Percentiles rank a stretch among this genome's conserved stretches.
These are phyloP conservation scores for Naganishia sp. DNA, from an alignment of 1,284 basidiomycete genomes.

Conservation along the genomic window DNA sequence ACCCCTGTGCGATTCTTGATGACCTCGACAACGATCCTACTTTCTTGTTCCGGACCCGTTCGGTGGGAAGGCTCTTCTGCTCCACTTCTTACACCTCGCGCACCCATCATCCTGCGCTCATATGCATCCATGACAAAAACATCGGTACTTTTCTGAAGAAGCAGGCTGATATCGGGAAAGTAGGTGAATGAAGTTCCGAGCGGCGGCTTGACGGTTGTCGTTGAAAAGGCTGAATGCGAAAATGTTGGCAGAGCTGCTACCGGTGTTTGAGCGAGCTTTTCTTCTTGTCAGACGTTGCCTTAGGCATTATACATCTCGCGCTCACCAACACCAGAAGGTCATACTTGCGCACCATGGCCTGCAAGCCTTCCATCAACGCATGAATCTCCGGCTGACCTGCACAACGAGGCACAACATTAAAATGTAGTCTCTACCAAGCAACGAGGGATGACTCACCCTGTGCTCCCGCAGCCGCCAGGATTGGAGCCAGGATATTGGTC, in stretches of 20 bases:
- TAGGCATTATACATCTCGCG: too few relatives aligned
- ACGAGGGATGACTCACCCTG: constrained; percentile 41
- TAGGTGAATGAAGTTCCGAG: constrained; percentile 47
- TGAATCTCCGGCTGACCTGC: constrained; percentile 50
- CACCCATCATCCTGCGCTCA: constrained; percentile 42
- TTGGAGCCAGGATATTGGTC: constrained; percentile 45
- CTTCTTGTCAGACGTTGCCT: too few relatives aligned
- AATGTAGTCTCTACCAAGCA: neutral
- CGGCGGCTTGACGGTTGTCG: constrained; percentile 47
- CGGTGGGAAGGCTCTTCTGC: neutral
- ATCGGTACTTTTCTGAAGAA: constrained; percentile 48
- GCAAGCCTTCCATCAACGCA: constrained; percentile 46
- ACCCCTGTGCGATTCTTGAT: constrained; percentile 48
- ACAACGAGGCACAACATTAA: neutral
- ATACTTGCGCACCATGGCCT: constrained; percentile 13
- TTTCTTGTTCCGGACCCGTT: constrained; percentile 18
- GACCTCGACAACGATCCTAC: constrained; percentile 48
- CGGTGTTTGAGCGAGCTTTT: constrained; percentile 45
- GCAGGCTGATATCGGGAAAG: constrained; percentile 44
- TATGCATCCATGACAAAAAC: constrained; percentile 49
- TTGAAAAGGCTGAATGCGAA: constrained; percentile 45
- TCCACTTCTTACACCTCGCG: neutral
- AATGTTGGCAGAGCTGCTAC: constrained; percentile 43
- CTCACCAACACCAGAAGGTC: constrained; percentile 17
- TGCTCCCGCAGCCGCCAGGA: constrained; percentile 42